Evolutionary conservation across 2,329 filamentous ascomycete species (phyloP), one percentile per base, ranked within the genome.

Genomic region (Monilinia laxa): DNA sequence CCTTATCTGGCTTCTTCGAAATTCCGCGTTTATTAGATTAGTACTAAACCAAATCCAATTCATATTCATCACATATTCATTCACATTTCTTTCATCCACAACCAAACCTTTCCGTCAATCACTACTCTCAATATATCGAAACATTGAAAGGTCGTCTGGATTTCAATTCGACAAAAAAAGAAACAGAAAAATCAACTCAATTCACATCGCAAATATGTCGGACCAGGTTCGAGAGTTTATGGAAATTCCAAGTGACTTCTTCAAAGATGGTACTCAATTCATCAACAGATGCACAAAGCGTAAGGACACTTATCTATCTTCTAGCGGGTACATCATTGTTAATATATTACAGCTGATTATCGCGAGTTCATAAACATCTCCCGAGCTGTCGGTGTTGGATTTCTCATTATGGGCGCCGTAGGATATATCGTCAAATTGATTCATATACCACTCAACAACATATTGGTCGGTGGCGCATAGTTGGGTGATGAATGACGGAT

Each of bases 161-260:
- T 35, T 9, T 35, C 10, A 16, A 35, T 23, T 54, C 10, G 14
- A 42, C 40, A n/a, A 25, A 35, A 53, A 6, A 38, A 23, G 28
- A 28, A 52, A 47, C 25, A 12, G 23, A 18, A 23, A 23, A 35
- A 18, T 11, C 65, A 56, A 42, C 28, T 38, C 51, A 49, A 42
- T 58, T 23, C 20, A 42, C 57, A n/a, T n/a, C 66, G 59, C 69
- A 68, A 76, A 69, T 70, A 81, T 82, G 80, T 80, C 82, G 71
- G 84, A 86, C 72, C 83, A 86, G 78, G 76, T 86, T 71, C 83
- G 85, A 76, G 83, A 86, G 71, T 77, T 87, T 71, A 79, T 84
- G 72, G 84, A 86, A 67, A 81, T 83, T 75, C 81, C 81, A 38
- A 77, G 77, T 69, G 80, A 83, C 70, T 83, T 83, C 73, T 71